Evolutionary conservation across 2,329 filamentous ascomycete genomes (phyloP).

Genomic region (Nothophaeocryptopus gaeumannii): DNA sequence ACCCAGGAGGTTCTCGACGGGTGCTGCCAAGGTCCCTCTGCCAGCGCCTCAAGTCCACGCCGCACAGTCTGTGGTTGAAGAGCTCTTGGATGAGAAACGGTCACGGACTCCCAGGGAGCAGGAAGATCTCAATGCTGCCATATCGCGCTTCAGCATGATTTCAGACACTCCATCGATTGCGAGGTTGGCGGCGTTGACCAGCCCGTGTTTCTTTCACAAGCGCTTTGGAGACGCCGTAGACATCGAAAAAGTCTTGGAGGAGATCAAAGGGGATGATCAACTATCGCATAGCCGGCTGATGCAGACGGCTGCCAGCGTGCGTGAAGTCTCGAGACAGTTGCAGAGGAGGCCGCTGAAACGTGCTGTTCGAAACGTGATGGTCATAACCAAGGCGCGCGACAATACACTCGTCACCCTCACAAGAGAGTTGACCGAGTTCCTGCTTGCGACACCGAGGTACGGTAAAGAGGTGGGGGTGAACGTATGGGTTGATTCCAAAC

Average conservation of each 20-base stretch:
- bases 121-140: slow-evolving; percentile 27
- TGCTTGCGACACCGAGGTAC: slow-evolving; percentile 84
- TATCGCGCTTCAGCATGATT: slow-evolving; percentile 29
- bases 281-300: slow-evolving; percentile 92
- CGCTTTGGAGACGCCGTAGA: slow-evolving; percentile 95
- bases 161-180: slow-evolving; percentile 33
- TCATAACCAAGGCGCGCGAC: slow-evolving; percentile 95
- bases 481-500: slow-evolving; percentile 96
- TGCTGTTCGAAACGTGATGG: slow-evolving; percentile 93
- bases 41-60: slow-evolving; percentile 31
- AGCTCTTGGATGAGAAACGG: slow-evolving; percentile 28
- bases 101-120: slow-evolving; percentile 26
- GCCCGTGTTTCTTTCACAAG: slow-evolving; percentile 96
- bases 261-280: slow-evolving; percentile 82
- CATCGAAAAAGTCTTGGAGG: slow-evolving; percentile 89
- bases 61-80: slow-evolving; percentile 30
- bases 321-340: slow-evolving; percentile 92
- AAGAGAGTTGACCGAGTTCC: slow-evolving; percentile 80
- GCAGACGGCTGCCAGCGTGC: slow-evolving; percentile 90
- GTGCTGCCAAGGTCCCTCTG: slow-evolving; percentile 33
- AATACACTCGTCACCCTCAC: slow-evolving; percentile 89
- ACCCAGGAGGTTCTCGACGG: slow-evolving; percentile 34
- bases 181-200: slow-evolving; percentile 68
- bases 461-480: slow-evolving; percentile 87
- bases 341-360: slow-evolving; percentile 88